phyloP scores from a whole-genome alignment of 352 stramenopile genomes.

The Halophytophthora polymorphica region DNA sequence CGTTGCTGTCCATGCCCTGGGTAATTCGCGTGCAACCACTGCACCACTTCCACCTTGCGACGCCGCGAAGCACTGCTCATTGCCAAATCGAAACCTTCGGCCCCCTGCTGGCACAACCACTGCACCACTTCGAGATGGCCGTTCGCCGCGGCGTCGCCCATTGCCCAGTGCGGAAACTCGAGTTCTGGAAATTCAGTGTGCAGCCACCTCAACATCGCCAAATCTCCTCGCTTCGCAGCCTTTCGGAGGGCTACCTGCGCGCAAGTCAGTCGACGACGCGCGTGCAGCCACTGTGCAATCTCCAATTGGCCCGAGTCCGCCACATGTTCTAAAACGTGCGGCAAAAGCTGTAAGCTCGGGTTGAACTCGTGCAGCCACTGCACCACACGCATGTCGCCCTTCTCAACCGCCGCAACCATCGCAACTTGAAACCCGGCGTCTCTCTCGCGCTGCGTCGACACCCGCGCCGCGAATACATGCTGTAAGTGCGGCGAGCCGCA shows the following conservation, averaged over 20 bases:
- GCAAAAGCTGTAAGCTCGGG: background rate
- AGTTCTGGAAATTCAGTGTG: background rate
- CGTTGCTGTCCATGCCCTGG: background rate
- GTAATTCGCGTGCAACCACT: conserved; percentile 3
- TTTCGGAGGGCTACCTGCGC: background rate
- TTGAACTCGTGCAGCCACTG: background rate
- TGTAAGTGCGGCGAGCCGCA: background rate
- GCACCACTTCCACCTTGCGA: conserved; percentile 1
- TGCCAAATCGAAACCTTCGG: background rate
- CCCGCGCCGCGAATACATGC: background rate
- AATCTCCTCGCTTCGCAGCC: background rate
- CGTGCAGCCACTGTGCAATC: conserved; percentile 1
- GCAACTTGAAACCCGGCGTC: background rate
- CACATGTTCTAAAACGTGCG: background rate
- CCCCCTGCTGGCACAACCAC: background rate
- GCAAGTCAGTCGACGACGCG: background rate
- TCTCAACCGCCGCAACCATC: background rate
- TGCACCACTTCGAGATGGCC: conserved; percentile 2
- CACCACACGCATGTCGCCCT: background rate
- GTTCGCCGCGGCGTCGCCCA: background rate
- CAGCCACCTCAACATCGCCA: conserved; percentile 1
- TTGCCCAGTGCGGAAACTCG: background rate
- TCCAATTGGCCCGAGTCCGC: background rate
- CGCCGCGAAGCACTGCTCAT: background rate
- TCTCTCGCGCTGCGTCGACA: background rate